Evolutionary conservation across 2,329 filamentous ascomycete genomes (phyloP).

Genomic region (Epichloe uncinata): DNA sequence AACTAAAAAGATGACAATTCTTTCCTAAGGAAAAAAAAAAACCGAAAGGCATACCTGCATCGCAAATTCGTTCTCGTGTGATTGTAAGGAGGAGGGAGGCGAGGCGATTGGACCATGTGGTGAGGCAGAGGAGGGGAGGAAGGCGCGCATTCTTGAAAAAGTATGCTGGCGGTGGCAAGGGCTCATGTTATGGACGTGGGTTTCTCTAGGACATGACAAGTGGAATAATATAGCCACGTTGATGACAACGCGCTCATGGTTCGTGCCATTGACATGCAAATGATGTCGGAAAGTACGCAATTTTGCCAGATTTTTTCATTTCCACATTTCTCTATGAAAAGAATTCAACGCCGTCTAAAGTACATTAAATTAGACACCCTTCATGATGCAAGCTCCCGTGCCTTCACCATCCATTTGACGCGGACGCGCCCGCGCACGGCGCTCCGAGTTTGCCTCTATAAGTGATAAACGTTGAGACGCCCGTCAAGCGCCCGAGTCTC

Average conservation of each 20-base stretch:
- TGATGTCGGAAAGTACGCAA: too few relatives aligned
- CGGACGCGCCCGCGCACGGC: slow-evolving; percentile 21
- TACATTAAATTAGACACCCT: slow-evolving; percentile 26
- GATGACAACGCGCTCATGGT: too few relatives aligned
- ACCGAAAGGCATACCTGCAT: neutral
- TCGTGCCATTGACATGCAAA: too few relatives aligned
- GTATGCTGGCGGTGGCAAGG: too few relatives aligned
- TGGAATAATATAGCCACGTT: too few relatives aligned
- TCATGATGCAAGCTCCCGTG: slow-evolving; percentile 22
- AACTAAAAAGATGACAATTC: slow-evolving; percentile 9
- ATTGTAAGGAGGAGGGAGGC: neutral
- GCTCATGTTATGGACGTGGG: too few relatives aligned
- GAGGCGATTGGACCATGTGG: neutral
- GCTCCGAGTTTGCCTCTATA: slow-evolving; percentile 21
- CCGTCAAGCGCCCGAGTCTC: slow-evolving; percentile 6
- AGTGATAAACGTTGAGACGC: slow-evolving; percentile 18
- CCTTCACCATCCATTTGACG: slow-evolving; percentile 9
- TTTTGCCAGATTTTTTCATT: slow-evolving; percentile 13
- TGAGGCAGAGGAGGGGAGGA: too few relatives aligned
- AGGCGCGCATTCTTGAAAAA: too few relatives aligned
- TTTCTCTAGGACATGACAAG: too few relatives aligned
- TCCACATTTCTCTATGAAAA: slow-evolving; percentile 25
- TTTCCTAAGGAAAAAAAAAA: neutral
- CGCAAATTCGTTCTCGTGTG: neutral
- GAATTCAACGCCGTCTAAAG: slow-evolving; percentile 25